phyloP scores from a whole-genome alignment of 768 basidiomycete species.

The Vishniacozyma victoriae region DNA sequence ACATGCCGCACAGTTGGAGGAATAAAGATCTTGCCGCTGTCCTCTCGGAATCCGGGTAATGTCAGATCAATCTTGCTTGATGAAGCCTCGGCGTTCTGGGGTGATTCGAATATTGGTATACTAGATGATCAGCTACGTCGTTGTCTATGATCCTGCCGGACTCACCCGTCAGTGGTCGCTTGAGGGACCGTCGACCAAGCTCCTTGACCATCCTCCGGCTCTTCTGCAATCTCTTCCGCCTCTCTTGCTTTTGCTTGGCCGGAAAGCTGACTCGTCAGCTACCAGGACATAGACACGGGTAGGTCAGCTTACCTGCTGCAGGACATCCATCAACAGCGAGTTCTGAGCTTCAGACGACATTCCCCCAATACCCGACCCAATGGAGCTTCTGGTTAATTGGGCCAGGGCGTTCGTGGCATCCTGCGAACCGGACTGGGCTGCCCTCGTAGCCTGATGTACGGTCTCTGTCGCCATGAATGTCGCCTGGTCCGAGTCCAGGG shows the following conservation, averaged over 20 bases:
- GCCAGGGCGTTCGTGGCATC: slow-evolving; percentile 35
- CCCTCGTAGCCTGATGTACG: slow-evolving; percentile 32
- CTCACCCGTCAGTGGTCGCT: slow-evolving; percentile 1
- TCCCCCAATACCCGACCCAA: slow-evolving; percentile 20
- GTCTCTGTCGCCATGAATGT: slow-evolving; percentile 33
- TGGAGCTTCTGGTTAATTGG: slow-evolving; percentile 22
- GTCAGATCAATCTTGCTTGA: slow-evolving; percentile 35
- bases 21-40: slow-evolving; percentile 40
- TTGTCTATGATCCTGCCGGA: too few relatives aligned
- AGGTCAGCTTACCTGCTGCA: slow-evolving; percentile 30
- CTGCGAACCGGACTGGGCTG: slow-evolving; percentile 22
- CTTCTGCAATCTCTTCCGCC: background rate
- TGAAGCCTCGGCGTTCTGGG: slow-evolving; percentile 22
- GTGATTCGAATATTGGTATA: slow-evolving; percentile 5
- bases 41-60: slow-evolving; percentile 43
- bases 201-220: slow-evolving; percentile 11
- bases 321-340: slow-evolving; percentile 34
- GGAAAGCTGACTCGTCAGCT: background rate
- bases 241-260: background rate
- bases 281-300: too few relatives aligned
- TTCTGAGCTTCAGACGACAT: slow-evolving; percentile 30
- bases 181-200: slow-evolving; percentile 29
- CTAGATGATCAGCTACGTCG: slow-evolving; percentile 11
- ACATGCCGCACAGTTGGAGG: slow-evolving; percentile 43
- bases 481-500: slow-evolving; percentile 31